Evolutionary conservation across 768 basidiomycete species (phyloP).

Genomic region (Lyophyllum semitale): DNA sequence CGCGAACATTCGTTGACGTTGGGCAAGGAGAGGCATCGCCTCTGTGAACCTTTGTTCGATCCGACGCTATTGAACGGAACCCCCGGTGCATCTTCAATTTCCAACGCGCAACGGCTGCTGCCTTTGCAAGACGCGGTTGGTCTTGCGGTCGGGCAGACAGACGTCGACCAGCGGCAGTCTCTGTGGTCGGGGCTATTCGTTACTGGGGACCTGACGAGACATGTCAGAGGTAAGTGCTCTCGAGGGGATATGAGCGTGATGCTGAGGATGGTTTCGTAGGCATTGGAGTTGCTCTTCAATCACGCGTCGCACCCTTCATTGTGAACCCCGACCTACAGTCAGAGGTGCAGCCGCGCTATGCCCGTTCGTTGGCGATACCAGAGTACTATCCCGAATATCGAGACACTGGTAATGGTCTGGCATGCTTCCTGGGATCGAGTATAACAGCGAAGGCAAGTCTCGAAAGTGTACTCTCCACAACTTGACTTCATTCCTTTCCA

Average conservation of each 20-base stretch:
- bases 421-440: conserved; percentile 79
- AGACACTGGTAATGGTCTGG: conserved; percentile 79
- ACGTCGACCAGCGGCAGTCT: conserved; percentile 66
- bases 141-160: conserved; percentile 58
- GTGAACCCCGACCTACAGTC: conserved; percentile 63
- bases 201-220: conserved; percentile 73
- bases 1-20: conserved; percentile 70
- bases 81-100: conserved; percentile 21
- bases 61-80: conserved; percentile 54
- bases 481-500: conserved; percentile 26
- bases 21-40: conserved; percentile 86
- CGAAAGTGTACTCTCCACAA: neutral
- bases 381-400: conserved; percentile 92
- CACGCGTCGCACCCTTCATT: conserved; percentile 66
- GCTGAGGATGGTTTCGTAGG: conserved; percentile 35
- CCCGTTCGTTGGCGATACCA: conserved; percentile 68
- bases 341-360: conserved; percentile 70
- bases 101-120: conserved; percentile 31
- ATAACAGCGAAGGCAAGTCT: conserved; percentile 79
- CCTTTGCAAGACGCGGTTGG: conserved; percentile 72
- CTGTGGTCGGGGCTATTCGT: conserved; percentile 82
- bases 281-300: conserved; percentile 68
- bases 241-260: conserved; percentile 1
- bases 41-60: conserved; percentile 90
- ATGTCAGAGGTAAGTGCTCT: conserved; percentile 62